Percentiles rank a stretch among this genome's conserved stretches.
Conservation (phyloP, 2,329 filamentous ascomycete genomes). For the Domatiomyces catenatus region DNA sequence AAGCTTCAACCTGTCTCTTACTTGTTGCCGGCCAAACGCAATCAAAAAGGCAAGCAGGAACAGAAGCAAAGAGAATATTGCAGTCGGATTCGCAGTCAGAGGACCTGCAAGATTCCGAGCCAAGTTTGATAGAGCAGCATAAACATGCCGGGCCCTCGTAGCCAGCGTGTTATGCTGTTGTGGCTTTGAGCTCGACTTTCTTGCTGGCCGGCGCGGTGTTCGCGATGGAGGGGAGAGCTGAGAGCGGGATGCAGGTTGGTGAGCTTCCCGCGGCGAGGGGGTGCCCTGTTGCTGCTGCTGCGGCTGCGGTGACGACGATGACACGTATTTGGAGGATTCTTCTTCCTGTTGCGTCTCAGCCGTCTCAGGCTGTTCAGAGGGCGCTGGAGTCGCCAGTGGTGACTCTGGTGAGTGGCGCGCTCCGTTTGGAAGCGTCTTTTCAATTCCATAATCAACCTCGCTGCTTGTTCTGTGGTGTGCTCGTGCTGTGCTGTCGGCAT, state of each 20-base stretch:
- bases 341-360: not conserved
- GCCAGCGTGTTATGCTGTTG: constrained; percentile 21
- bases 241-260: constrained; percentile 4
- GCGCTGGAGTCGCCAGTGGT: constrained; percentile 11
- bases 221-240: constrained; percentile 12
- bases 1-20: constrained; percentile 58
- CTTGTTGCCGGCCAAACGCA: constrained; percentile 57
- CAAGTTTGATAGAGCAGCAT: constrained; percentile 34
- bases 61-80: constrained; percentile 48
- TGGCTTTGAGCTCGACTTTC: constrained; percentile 3
- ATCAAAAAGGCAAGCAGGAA: constrained; percentile 67
- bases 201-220: constrained; percentile 6
- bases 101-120: constrained; percentile 36
- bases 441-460: constrained; percentile 56
- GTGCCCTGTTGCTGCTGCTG: constrained; percentile 5
- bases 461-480: constrained; percentile 41
- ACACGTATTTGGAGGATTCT: not conserved
- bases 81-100: constrained; percentile 40
- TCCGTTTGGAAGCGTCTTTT: constrained; percentile 33
- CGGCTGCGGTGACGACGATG: not conserved
- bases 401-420: constrained; percentile 12
- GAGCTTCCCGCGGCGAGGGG: constrained; percentile 5
- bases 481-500: constrained; percentile 25
- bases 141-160: constrained; percentile 29
- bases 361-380: not conserved